These are phyloP conservation scores for Brassica cretica DNA, from an alignment of 345 rosid genomes.

Conservation along the genomic window DNA sequence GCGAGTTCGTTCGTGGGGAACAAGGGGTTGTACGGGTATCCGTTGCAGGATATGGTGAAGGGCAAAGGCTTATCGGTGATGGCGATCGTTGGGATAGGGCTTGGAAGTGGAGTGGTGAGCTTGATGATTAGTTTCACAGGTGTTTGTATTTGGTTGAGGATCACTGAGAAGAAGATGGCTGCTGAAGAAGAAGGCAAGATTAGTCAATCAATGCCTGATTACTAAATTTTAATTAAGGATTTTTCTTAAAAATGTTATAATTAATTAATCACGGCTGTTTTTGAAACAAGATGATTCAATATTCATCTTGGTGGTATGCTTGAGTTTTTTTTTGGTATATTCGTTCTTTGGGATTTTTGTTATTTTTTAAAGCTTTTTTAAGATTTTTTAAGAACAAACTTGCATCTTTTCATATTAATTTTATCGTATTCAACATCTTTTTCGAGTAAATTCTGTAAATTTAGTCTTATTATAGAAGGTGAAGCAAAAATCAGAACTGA, in stretches of 20 bases:
- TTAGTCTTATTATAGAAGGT: too few species aligned
- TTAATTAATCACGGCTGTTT: not conserved
- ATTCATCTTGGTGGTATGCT: slow-evolving; percentile 12
- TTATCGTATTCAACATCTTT: not conserved
- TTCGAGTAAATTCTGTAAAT: too few species aligned
- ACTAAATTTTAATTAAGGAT: slow-evolving; percentile 27
- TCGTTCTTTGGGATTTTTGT: not conserved
- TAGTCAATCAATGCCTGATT: slow-evolving; percentile 83
- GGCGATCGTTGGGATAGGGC: slow-evolving; percentile 93
- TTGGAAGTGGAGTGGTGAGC: slow-evolving; percentile 94
- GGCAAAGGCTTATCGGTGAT: slow-evolving; percentile 66
- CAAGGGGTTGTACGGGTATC: slow-evolving; percentile 86
- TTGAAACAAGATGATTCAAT: not conserved
- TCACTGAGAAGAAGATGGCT: slow-evolving; percentile 72
- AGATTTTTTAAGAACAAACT: not conserved
- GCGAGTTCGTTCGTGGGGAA: slow-evolving; percentile 76
- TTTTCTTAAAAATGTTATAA: not conserved
- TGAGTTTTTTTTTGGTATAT: slow-evolving; percentile 5
- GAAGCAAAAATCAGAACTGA: too few species aligned
- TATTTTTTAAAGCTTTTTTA: too few species aligned
- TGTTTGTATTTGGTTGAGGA: slow-evolving; percentile 85
- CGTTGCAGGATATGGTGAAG: slow-evolving; percentile 61
- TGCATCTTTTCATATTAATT: not conserved
- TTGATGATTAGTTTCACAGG: slow-evolving; percentile 85
- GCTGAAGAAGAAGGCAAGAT: slow-evolving; percentile 82